Conservation (phyloP, 257 asterid species). For the Solanum neorickii region DNA sequence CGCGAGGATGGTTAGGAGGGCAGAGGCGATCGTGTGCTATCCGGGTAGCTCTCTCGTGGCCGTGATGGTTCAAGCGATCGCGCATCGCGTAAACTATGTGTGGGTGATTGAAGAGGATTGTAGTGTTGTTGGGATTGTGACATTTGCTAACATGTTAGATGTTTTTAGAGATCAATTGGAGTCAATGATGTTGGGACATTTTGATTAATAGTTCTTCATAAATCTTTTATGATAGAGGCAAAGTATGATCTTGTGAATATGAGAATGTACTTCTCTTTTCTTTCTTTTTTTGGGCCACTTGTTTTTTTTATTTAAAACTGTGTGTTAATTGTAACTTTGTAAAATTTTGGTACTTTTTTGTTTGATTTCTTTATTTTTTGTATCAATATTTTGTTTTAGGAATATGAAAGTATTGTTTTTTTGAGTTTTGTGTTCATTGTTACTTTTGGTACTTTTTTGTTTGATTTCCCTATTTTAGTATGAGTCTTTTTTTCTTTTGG, state of each 20-base stretch:
- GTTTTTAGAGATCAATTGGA: constrained; percentile 46
- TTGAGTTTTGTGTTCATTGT: neutral
- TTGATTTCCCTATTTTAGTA: too few relatives aligned
- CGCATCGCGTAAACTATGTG: constrained; percentile 68
- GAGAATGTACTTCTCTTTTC: constrained; percentile 4
- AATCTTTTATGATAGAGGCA: neutral
- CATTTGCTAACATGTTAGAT: constrained; percentile 45
- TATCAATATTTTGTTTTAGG: neutral
- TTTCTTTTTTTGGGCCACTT: too few relatives aligned
- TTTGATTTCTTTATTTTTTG: neutral
- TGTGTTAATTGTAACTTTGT: neutral
- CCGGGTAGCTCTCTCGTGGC: constrained; percentile 72
- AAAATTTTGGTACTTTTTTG: neutral
- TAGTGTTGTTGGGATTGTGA: constrained; percentile 63
- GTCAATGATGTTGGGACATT: constrained; percentile 13
- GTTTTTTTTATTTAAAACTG: neutral
- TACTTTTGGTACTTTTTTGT: neutral
- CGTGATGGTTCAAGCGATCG: constrained; percentile 78
- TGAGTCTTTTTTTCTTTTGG: too few relatives aligned
- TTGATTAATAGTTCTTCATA: neutral
- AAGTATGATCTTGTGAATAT: constrained; percentile 8
- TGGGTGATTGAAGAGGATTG: constrained; percentile 91
- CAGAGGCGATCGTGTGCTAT: constrained; percentile 78
- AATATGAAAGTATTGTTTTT: neutral
- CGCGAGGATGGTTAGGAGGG: constrained; percentile 49